Base-by-base conservation (phyloP, 768 basidiomycete genomes). In the Leucogyrophana mollusca region DNA sequence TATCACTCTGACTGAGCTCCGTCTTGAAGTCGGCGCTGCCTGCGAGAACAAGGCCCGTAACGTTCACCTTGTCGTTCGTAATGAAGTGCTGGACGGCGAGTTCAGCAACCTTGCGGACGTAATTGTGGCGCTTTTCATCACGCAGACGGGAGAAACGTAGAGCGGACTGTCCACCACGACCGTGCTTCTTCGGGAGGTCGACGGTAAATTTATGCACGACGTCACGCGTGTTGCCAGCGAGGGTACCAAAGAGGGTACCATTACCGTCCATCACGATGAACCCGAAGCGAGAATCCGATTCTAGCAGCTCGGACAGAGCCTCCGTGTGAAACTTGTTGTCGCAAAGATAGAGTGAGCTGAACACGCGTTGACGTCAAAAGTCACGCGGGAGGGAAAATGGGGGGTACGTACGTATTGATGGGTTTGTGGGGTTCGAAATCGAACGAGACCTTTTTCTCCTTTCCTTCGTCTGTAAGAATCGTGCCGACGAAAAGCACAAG, bases 231-330 rank as follows among this genome's bases (percentile, higher is more conserved):
- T 98, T 98, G 39, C 96, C 96, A 0, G 95, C 83, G 46, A 99
- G 82, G 4, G 88, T 90, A 47, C 96, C 96, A 58, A 97, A 98
- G 27, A 99, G 85, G 4, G 93, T 90, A 30, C 95, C 95, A 67
- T 96, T 97, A 74, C 93, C 91, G 60, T 96, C 95, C 95, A 98
- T 98, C 62, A 98, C 92, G 67, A 99, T 96, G 77, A 99, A 99
- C 22, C 94, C 96, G 67, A 98, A 99, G 61, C 91, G 90, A 55
- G 90, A 89, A 66, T 99, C 96, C 16, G 90, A 94, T 69, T 98
- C 95, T 52, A 99, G 80, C 39, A 99, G 83, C 62, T 98, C 96
- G 22, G 91, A 90, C 18, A 99, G 79, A 0, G 94, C 94, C 61
- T 97, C 96, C 1, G 96, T 98, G 74, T 98, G 95, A 73, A 99